Conservation (phyloP, 1,284 basidiomycete genomes). For the Ustilago sp. region DNA sequence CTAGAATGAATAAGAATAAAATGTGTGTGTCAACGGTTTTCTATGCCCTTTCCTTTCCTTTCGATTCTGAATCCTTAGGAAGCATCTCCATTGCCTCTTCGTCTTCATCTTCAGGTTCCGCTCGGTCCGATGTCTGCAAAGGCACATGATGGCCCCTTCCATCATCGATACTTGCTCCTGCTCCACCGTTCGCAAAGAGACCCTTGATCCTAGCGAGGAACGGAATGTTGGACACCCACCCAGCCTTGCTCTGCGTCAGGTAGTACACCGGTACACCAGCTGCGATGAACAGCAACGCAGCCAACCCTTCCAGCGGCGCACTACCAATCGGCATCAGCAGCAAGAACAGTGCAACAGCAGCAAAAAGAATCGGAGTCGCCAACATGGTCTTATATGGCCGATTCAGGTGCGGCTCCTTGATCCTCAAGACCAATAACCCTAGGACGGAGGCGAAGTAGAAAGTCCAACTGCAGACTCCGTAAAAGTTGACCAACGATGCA, state of each 20-base stretch:
- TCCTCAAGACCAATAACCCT: conserved; percentile 85
- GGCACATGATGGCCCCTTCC: conserved; percentile 36
- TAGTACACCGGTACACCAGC: conserved; percentile 64
- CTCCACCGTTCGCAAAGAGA: background rate
- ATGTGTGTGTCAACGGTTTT: background rate
- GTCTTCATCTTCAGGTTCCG: conserved; percentile 26
- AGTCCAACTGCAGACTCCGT: conserved; percentile 73
- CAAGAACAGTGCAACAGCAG: conserved; percentile 88
- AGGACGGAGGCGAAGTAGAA: conserved; percentile 72
- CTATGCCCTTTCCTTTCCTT: background rate
- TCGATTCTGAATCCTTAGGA: conserved; percentile 17
- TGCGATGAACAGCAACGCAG: conserved; percentile 58
- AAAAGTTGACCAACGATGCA: conserved; percentile 69
- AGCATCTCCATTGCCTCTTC: conserved; percentile 60
- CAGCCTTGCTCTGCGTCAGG: conserved; percentile 48
- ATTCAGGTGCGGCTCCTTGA: conserved; percentile 90
- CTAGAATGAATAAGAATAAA: conserved; percentile 3
- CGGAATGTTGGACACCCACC: conserved; percentile 15
- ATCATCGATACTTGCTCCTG: conserved; percentile 9
- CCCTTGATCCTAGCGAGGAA: conserved; percentile 12
- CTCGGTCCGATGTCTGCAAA: conserved; percentile 19
- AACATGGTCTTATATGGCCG: conserved; percentile 81
- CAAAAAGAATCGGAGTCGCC: conserved; percentile 88
- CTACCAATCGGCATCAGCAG: conserved; percentile 95
- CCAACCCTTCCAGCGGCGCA: conserved; percentile 79